These are phyloP conservation scores for Pyrus pyrifolia DNA, from an alignment of 306 rosid species.

Conservation along the genomic window DNA sequence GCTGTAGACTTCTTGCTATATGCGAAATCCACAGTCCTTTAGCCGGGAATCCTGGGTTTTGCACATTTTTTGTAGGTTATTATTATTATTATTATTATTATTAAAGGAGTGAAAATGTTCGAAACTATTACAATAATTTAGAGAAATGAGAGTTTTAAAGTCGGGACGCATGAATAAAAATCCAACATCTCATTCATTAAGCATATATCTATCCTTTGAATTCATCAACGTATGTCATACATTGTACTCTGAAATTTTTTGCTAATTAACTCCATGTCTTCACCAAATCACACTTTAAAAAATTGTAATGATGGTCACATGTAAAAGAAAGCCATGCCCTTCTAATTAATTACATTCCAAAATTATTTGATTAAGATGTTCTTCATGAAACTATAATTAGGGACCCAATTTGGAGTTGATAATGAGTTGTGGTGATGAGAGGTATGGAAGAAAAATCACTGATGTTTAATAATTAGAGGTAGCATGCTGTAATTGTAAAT, in stretches of 20 bases:
- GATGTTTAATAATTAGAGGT: conserved; percentile 9
- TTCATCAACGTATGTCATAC: neutral
- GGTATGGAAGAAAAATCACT: neutral
- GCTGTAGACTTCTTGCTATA: neutral
- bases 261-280: neutral
- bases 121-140: no score
- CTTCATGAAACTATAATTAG: neutral
- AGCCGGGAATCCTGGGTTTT: neutral
- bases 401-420: neutral
- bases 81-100: no score
- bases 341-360: neutral
- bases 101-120: rapidly evolving
- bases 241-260: neutral
- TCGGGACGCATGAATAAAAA: no score
- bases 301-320: neutral
- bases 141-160: no score
- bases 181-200: no score
- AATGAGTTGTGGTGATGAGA: conserved; percentile 21
- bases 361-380: neutral
- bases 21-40: neutral
- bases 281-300: neutral
- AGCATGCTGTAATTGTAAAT: conserved; percentile 16
- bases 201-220: neutral
- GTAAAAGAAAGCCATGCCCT: neutral
- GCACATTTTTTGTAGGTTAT: neutral